Base-by-base conservation (phyloP, 805 yeast genomes). In the Jamesozyma gamospora region DNA sequence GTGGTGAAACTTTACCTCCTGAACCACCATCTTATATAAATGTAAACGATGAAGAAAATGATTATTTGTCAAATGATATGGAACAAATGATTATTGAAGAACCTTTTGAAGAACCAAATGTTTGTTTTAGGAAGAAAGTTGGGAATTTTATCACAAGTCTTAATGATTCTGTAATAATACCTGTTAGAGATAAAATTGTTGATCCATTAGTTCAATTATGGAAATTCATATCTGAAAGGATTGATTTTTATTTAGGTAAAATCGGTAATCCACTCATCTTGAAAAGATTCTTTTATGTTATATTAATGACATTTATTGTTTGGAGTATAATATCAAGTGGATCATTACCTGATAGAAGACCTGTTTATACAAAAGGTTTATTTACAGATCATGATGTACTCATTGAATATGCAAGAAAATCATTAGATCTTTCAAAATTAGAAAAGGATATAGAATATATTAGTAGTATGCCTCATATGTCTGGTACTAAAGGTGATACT, bases 181-280 rank as follows among this genome's bases (percentile, higher is more conserved):
- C 75, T 0, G 67, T 72, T 3, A 56, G 43, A 37, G 43, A 63
- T 29, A 57, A 60, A 12, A 48, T 71, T 4, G 50, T 74, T 30
- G 77, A 72, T 43, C 80, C 79, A 0, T 50, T 73, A 11, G 71
- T 67, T 1, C 64, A 62, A 33, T 34, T 63, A 1, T 64, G 66
- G 47, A 44, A 52, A 6, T 44, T 49, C 13, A 3, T 62, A 9
- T 52, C 60, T 39, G 60, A 64, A 30, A 67, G 70, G 38, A 63
- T 75, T 39, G 95, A 88, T 49, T 60, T 64, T 25, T 59, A 68
- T 21, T 60, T 90, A 11, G 66, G 77, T 15, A 72, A 73, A 43
- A 49, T 83, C n/a, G 95, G 96, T 4, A 86, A 88, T 54, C 96
- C 96, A 4, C 61, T 86, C 35, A 81, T 90, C 21, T 76, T 88